Base-by-base conservation (phyloP, 2,329 filamentous ascomycete species). In the Septoria petroselini region DNA sequence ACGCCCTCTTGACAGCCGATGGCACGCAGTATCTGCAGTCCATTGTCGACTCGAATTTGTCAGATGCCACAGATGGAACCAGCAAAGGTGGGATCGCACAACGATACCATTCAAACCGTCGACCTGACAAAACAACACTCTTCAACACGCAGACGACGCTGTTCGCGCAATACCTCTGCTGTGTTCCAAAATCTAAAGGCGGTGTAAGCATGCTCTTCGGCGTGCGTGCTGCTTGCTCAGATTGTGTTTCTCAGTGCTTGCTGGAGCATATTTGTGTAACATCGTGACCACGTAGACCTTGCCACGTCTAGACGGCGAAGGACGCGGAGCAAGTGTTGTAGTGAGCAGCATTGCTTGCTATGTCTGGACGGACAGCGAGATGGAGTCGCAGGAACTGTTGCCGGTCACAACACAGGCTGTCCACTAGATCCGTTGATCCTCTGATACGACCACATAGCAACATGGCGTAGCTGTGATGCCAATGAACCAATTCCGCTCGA, bases 21-120 rank as follows among this genome's bases (percentile, higher is more conserved):
- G 48, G 48, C 1, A 45, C 46, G 4, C 19, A 41, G 4, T 51
- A 46, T 15, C 17, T 51, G 34, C 41, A 45, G 25, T 46, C 41
- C 2, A 41, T 45, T 29, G 31, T 19, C 3, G 48, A 51, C 41
- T 35, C 41, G 7, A 35, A 40, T 18, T 19, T 51, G 5, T 27
- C 23, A 27, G 23, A 9, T 5, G 23, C 23, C 23, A 27, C 23
- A 27, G 23, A 27, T 9, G 23, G 23, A 5, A 9, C 5, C 23
- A 27, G 9, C 23, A 27, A 27, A 27, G 23, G 23, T 9, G 9
- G 5, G 5, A 27, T 27, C 9, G 23, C 9, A 9, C 23, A 27
- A 9, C 23, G 23, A 9, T 27, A 27, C 23, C 5, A 27, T 5
- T 5, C 23, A 5, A 9, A 27, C 23, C 23, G 9, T 5, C 23